A percentile compares a stretch with the other conserved stretches of the same genome.
phyloP scores from a whole-genome alignment of 768 basidiomycete species.

The Hemileccinum rubropunctum region DNA sequence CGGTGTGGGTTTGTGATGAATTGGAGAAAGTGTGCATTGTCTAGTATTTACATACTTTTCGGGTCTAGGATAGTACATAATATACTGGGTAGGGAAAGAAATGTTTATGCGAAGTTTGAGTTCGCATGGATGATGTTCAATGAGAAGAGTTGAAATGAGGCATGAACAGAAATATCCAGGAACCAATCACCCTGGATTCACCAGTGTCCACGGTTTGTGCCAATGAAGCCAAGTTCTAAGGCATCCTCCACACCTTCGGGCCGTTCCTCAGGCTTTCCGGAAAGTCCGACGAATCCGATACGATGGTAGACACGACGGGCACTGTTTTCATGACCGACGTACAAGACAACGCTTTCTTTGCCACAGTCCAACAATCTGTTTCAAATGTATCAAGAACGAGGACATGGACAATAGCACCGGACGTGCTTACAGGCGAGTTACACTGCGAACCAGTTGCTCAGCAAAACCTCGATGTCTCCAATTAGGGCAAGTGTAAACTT shows the following conservation, averaged over 20 bases:
- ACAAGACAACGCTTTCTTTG: constrained; percentile 50
- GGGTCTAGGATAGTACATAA: background rate
- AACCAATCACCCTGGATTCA: constrained; percentile 20
- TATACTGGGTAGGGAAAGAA: too few species aligned
- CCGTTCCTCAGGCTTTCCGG: constrained; percentile 31
- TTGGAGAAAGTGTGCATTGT: background rate
- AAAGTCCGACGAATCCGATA: constrained; percentile 50
- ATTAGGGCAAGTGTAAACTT: constrained; percentile 49
- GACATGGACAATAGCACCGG: background rate
- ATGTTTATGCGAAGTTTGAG: too few species aligned
- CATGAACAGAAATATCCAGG: background rate
- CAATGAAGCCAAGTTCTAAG: constrained; percentile 53
- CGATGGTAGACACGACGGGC: constrained; percentile 53
- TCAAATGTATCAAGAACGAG: background rate
- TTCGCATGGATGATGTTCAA: too few species aligned
- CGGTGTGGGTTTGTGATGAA: background rate
- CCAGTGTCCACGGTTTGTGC: constrained; percentile 52
- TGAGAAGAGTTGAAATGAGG: background rate
- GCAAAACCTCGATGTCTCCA: constrained; percentile 50
- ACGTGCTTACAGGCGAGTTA: constrained; percentile 40
- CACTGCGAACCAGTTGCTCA: constrained; percentile 47
- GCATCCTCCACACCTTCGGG: constrained; percentile 44
- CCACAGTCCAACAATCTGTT: constrained; percentile 39
- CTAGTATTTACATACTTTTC: background rate
- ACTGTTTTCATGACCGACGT: constrained; percentile 50